phyloP scores from a whole-genome alignment of 768 basidiomycete genomes.

The Rhodotorula sphaerocarpa region DNA sequence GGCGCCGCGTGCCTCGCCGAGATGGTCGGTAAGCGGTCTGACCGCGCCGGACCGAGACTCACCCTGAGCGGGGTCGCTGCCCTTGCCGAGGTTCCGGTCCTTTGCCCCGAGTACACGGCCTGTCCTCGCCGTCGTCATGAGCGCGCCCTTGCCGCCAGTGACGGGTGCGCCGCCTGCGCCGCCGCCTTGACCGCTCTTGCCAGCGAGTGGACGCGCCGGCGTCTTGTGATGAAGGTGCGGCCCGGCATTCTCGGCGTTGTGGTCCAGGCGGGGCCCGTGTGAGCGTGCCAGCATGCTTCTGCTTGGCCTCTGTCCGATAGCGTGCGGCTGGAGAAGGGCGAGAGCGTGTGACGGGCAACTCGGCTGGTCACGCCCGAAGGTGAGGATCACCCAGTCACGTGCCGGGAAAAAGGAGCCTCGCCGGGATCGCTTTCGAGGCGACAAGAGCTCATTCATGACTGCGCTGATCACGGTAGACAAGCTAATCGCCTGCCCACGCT shows the following conservation, averaged over 20 bases:
- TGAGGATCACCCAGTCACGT: neutral
- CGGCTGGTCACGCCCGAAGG: too few species aligned
- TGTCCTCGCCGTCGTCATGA: neutral
- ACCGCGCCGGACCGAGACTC: neutral
- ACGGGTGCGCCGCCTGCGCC: neutral
- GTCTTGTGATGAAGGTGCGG: constrained; percentile 8
- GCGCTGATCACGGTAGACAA: too few species aligned
- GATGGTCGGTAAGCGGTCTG: too few species aligned
- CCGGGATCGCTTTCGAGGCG: too few species aligned
- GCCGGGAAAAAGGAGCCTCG: too few species aligned
- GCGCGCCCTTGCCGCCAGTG: constrained; percentile 10
- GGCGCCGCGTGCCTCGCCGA: too few species aligned
- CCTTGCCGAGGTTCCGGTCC: constrained; percentile 10
- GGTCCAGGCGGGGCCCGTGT: constrained; percentile 1
- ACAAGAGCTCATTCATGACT: too few species aligned
- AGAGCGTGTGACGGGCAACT: too few species aligned
- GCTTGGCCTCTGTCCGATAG: too few species aligned
- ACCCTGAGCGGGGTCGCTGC: constrained; percentile 1
- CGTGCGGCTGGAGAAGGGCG: too few species aligned
- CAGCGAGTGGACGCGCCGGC: constrained; percentile 4
- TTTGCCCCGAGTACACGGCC: constrained; percentile 7
- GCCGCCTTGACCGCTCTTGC: constrained; percentile 1
- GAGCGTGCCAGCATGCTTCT: constrained; percentile 12
- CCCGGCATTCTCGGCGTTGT: constrained; percentile 11
- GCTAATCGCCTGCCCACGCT: too few species aligned